Percentiles rank a stretch among this genome's conserved stretches.
These are phyloP conservation scores for Fusarium hainanense DNA, from an alignment of 2,329 filamentous ascomycete species.

Conservation along the genomic window DNA sequence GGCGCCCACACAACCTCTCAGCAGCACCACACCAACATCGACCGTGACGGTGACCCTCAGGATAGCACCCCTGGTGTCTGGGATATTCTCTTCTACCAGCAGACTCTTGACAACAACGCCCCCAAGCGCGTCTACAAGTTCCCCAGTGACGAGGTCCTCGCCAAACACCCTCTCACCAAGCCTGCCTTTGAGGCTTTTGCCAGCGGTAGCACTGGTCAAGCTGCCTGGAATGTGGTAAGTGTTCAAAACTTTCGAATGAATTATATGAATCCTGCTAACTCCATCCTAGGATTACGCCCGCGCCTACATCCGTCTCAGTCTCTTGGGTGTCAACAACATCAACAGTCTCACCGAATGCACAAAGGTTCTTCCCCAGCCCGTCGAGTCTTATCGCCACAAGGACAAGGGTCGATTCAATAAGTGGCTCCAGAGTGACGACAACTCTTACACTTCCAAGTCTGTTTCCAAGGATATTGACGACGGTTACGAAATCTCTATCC, in stretches of 20 bases:
- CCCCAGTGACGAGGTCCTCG: slow-evolving; percentile 55
- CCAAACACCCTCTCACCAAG: slow-evolving; percentile 51
- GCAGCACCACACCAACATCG: slow-evolving; percentile 58
- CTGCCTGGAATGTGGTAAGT: slow-evolving; percentile 56
- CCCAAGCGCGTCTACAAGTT: slow-evolving; percentile 56
- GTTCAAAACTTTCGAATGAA: background rate
- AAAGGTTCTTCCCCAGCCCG: slow-evolving; percentile 58
- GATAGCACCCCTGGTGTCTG: slow-evolving; percentile 65
- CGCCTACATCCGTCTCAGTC: slow-evolving; percentile 64
- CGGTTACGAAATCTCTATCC: slow-evolving; percentile 40
- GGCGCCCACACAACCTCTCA: slow-evolving; percentile 65
- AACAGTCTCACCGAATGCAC: slow-evolving; percentile 67
- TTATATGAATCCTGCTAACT: background rate
- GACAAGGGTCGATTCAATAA: slow-evolving; percentile 42
- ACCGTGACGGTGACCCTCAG: slow-evolving; percentile 58
- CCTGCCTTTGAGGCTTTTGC: slow-evolving; percentile 55
- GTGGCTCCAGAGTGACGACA: slow-evolving; percentile 46
- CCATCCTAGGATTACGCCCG: slow-evolving; percentile 58
- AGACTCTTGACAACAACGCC: slow-evolving; percentile 49
- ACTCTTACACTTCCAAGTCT: slow-evolving; percentile 44
- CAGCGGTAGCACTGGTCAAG: slow-evolving; percentile 47
- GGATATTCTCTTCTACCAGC: slow-evolving; percentile 63
- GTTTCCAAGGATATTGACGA: slow-evolving; percentile 39
- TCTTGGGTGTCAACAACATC: slow-evolving; percentile 68
- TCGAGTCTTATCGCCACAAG: slow-evolving; percentile 27